Evolutionary conservation across 495 filamentous ascomycete species (phyloP), one percentile per base, ranked within the genome.

Genomic region (Articulospora tetracladia): DNA sequence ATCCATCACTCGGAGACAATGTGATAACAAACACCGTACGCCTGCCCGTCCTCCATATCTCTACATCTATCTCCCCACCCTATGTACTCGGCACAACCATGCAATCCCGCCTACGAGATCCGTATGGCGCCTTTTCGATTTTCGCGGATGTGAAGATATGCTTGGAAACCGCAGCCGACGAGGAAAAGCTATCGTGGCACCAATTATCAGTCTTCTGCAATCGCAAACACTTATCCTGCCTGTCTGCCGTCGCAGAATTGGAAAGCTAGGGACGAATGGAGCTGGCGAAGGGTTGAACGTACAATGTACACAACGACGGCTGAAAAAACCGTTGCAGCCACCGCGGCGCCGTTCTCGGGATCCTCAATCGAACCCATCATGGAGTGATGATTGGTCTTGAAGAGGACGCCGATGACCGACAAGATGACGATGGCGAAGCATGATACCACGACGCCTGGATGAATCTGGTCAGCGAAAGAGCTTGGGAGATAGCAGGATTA

Each of bases 391-490:
- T 89, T 87, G 52, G 74, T 83, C 66, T 83, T 83, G 79, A 86
- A 96, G 68, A 96, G 82, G 51, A 85, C 73, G 62, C 90, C 92
- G 68, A 97, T 86, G 63, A 90, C 79, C 20, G 86, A 89, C 65
- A 97, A 87, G 65, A 97, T 93, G 66, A 96, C 68, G 66, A 97
- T 92, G 27, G 91, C 92, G 70, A 93, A 93, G 67, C 86, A 68
- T 56, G 92, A 96, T 69, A 97, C 88, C 67, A 96, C 85, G 65
- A 93, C 84, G 78, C 39, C 92, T 96, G 58, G 68, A 53, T 27
- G 7, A 15, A 10, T 25, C 48, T 54, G 8, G 23, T 53, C 57
- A 15, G 30, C 13, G 30, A 12, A 13, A 24, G 19, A 24, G 22
- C 23, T 41, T 10, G 30, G 15, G 10, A n/a, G 39, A 44, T 44